phyloP scores from a whole-genome alignment of 2,329 filamentous ascomycete genomes.

The Dactylonectria estremocensis region DNA sequence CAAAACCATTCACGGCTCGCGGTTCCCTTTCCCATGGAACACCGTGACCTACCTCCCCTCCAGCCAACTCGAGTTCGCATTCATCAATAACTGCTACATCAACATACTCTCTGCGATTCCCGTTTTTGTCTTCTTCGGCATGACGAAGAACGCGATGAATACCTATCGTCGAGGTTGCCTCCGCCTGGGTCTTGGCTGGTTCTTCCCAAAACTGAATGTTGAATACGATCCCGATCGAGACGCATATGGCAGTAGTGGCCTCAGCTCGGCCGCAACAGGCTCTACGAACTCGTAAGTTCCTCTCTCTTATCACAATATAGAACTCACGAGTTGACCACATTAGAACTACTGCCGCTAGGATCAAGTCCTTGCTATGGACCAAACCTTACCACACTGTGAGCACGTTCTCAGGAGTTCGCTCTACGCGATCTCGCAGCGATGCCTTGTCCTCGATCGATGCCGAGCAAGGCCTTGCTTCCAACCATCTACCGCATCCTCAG shows the following conservation, averaged over 20 bases:
- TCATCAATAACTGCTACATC: constrained; percentile 65
- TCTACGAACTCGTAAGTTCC: constrained; percentile 43
- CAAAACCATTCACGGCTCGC: constrained; percentile 57
- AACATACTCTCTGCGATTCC: constrained; percentile 62
- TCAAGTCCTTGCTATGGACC: constrained; percentile 41
- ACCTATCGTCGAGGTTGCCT: constrained; percentile 61
- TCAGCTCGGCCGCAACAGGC: constrained; percentile 42
- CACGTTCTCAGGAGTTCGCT: constrained; percentile 33
- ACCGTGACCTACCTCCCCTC: constrained; percentile 64
- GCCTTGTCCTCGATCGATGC: constrained; percentile 21
- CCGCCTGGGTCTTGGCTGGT: constrained; percentile 57
- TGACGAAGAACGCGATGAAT: constrained; percentile 67
- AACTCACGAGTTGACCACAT: constrained; percentile 18
- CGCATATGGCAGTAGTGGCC: constrained; percentile 36
- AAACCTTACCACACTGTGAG: constrained; percentile 36
- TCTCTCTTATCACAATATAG: no score
- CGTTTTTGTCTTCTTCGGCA: constrained; percentile 70
- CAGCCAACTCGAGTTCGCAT: constrained; percentile 55
- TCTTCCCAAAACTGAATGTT: constrained; percentile 60
- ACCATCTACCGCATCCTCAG: constrained; percentile 7
- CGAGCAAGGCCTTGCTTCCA: constrained; percentile 27
- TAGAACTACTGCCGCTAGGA: constrained; percentile 40
- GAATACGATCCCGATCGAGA: constrained; percentile 57
- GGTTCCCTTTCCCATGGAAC: constrained; percentile 60
- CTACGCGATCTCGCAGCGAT: constrained; percentile 16